Evolutionary conservation across 768 basidiomycete genomes (phyloP), one percentile per base, ranked within the genome.

Genomic region (Termitomyces sp.): DNA sequence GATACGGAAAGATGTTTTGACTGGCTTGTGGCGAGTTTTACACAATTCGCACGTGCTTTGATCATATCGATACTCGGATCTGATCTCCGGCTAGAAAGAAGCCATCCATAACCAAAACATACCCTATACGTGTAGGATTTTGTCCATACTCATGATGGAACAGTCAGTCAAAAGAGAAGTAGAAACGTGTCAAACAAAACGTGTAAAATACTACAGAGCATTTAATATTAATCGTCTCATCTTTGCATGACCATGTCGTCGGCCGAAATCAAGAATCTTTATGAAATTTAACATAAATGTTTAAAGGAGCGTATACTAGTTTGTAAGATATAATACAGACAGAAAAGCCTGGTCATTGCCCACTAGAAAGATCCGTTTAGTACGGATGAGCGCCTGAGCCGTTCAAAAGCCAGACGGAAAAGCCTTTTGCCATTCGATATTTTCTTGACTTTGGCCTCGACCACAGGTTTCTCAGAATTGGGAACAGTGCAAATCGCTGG

Each of bases 391-490:
- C 32, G 47, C 30, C 53, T 64, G 41, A 53, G 54, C 35, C 50
- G 54, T 44, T 61, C 57, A 48, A 76, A 65, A 5, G 74, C 74
- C 46, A 67, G 65, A 45, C 73, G 74, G 59, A 77, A 66, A 30
- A 77, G 57, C 41, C 68, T 69, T 37, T 62, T 65, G 49, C 62
- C 59, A 24, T 70, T 66, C 60, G 60, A 59, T 47, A 64, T 63
- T 45, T 62, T 66, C 59, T 65, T 67, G 17, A 56, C 51, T 45
- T 49, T 58, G 52, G 53, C 35, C 17, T 52, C 55, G 19, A 50
- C 37, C 19, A 46, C 45, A 15, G 40, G 21, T 30, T 58, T 52
- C 32, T 19, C 14, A 34, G 40, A 22, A 22, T 56, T 51, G 12
- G 48, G 53, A 15, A 43, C 22, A 15, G 21, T n/a, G 8, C 48